Percentiles rank a stretch among this genome's conserved stretches.
Evolutionary conservation across 371 early-diverging fungal genomes (phyloP).

Genomic region (Mortierella sp.): DNA sequence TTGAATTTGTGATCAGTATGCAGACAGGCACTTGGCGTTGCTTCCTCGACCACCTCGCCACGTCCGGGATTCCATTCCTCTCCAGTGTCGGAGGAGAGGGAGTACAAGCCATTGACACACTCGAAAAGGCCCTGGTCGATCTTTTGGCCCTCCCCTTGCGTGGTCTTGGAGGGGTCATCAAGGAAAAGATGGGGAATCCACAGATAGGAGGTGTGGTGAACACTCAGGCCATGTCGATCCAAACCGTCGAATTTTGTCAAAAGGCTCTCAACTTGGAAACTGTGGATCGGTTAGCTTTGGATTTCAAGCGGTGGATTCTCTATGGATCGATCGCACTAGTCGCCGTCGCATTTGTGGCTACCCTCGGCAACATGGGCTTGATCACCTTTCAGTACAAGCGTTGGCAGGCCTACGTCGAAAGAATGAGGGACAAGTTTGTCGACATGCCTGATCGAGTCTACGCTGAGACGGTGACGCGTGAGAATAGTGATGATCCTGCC

Average conservation of each 20-base stretch:
- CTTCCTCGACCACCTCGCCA: slow-evolving; percentile 22
- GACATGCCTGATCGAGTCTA: neutral
- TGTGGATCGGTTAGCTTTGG: slow-evolving; percentile 11
- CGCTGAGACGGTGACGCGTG: neutral
- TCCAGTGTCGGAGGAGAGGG: slow-evolving; percentile 28
- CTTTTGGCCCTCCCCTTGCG: slow-evolving; percentile 21
- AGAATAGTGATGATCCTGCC: neutral
- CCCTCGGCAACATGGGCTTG: slow-evolving; percentile 7
- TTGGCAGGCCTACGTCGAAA: slow-evolving; percentile 12
- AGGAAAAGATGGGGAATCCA: slow-evolving; percentile 22
- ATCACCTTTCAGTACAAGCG: slow-evolving; percentile 23
- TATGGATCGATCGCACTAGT: slow-evolving; percentile 10
- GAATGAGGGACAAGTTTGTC: slow-evolving; percentile 1
- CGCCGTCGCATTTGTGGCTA: slow-evolving; percentile 2
- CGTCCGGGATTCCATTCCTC: slow-evolving; percentile 26
- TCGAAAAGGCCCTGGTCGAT: slow-evolving; percentile 8
- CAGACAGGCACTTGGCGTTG: slow-evolving; percentile 50
- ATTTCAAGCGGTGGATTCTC: slow-evolving; percentile 14
- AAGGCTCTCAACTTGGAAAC: slow-evolving; percentile 3
- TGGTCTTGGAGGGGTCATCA: slow-evolving; percentile 22
- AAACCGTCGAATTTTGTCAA: slow-evolving; percentile 18
- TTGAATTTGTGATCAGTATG: slow-evolving; percentile 19
- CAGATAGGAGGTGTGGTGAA: slow-evolving; percentile 9
- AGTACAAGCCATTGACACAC: slow-evolving; percentile 28
- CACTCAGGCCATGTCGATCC: neutral